Evolutionary conservation across 1,284 basidiomycete genomes (phyloP).

Genomic region (Mrakiaceae sp.): DNA sequence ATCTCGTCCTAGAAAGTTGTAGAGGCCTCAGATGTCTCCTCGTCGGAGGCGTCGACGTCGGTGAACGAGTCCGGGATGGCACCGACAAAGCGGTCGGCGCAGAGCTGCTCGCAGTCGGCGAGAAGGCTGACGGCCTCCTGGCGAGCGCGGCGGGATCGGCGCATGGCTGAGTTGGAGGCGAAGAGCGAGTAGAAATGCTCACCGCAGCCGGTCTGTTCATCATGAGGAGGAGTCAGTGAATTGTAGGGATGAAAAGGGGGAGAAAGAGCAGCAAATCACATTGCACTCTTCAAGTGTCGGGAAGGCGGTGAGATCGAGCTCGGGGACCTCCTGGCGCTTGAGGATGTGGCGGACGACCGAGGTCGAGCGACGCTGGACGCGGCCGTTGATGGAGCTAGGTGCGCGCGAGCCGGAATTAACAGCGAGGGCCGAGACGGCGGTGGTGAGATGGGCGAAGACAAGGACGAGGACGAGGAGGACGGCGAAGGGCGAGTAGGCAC

Average conservation of each 20-base stretch:
- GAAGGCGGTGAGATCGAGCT: not conserved
- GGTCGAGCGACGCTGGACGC: not conserved
- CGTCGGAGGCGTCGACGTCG: no score
- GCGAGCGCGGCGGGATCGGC: not conserved
- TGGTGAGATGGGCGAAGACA: not conserved
- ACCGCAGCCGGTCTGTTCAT: not conserved
- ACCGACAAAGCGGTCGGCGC: not conserved
- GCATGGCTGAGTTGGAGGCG: not conserved
- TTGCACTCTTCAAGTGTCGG: not conserved
- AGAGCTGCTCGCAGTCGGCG: not conserved
- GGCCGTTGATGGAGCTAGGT: not conserved
- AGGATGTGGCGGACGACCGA: not conserved
- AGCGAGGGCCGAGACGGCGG: not conserved
- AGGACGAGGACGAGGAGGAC: not conserved
- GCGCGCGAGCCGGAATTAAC: not conserved
- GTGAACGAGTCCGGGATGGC: no score
- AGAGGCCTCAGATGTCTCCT: no score
- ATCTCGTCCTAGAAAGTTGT: no score
- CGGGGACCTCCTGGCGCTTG: not conserved
- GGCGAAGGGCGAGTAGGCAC: not conserved
- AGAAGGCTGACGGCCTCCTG: not conserved
- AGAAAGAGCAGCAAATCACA: not conserved
- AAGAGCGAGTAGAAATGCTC: constrained; percentile 6
- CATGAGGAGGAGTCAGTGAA: not conserved
- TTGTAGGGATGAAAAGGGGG: not conserved